Evolutionary conservation across 1,139 yeast genomes (phyloP).

Genomic region (Zygotorulaspora mrakii): DNA sequence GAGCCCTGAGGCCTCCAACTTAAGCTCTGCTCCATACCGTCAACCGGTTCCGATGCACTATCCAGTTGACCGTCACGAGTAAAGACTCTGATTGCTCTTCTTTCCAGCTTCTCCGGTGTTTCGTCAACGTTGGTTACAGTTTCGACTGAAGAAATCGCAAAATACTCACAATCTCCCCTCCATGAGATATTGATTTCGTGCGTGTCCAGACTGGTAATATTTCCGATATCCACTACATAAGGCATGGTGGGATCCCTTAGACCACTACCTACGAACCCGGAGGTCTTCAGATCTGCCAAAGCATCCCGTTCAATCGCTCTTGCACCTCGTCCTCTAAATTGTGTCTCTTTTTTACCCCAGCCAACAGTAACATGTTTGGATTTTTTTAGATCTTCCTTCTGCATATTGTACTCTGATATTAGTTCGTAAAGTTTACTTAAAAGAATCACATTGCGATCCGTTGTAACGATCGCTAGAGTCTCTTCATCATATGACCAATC

Average conservation of each 20-base stretch:
- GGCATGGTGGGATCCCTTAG: conserved; percentile 93
- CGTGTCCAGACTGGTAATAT: conserved; percentile 51
- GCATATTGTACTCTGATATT: conserved; percentile 58
- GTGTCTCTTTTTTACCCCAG: conserved; percentile 98
- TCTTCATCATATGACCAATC: conserved; percentile 93
- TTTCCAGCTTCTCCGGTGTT: conserved; percentile 41
- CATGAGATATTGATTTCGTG: conserved; percentile 58
- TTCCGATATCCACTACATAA: conserved; percentile 66
- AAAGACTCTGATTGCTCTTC: conserved; percentile 84
- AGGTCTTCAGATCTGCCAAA: conserved; percentile 49
- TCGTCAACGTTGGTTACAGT: conserved; percentile 36
- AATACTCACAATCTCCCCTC: conserved; percentile 93
- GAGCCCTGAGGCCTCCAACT: conserved; percentile 94
- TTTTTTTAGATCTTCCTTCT: conserved; percentile 60
- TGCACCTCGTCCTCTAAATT: conserved; percentile 91
- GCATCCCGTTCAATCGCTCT: conserved; percentile 69
- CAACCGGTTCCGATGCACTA: conserved; percentile 88
- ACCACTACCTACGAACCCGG: conserved; percentile 60
- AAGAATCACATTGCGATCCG: conserved; percentile 57
- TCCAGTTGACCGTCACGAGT: conserved; percentile 73
- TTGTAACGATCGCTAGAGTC: conserved; percentile 65
- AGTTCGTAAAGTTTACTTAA: conserved; percentile 80
- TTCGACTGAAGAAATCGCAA: conserved; percentile 66
- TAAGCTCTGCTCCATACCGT: conserved; percentile 66
- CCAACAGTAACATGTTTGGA: conserved; percentile 94